phyloP scores from a whole-genome alignment of 805 yeast species.

The Candida peoriensis region DNA sequence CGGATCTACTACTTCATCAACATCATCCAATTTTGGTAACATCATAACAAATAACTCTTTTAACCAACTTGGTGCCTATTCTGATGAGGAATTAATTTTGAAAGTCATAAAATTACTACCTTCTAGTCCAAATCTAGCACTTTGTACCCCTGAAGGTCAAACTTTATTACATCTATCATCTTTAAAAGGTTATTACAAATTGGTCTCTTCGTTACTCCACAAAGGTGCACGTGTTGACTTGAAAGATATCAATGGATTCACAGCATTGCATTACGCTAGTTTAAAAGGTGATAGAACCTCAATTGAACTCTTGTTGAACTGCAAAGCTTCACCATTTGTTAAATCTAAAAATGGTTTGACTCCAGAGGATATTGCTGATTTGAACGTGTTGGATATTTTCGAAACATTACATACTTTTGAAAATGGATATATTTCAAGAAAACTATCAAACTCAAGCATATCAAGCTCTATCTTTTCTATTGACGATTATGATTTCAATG shows the following conservation, averaged over 20 bases:
- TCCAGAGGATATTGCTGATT: conserved; percentile 37
- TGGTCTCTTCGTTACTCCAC: conserved; percentile 59
- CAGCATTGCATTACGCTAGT: conserved; percentile 87
- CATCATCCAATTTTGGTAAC: conserved; percentile 1
- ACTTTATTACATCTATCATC: conserved; percentile 84
- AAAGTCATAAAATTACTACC: conserved; percentile 61
- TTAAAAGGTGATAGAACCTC: conserved; percentile 66
- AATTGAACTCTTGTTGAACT: conserved; percentile 54
- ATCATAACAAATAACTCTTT: conserved; percentile 6
- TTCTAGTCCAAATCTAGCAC: conserved; percentile 74
- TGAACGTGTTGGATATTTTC: conserved; percentile 28
- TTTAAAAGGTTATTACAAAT: conserved; percentile 59
- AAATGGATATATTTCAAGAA: conserved; percentile 16
- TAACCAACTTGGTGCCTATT: conserved; percentile 3
- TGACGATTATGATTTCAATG: conserved; percentile 24
- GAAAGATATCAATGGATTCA: conserved; percentile 73
- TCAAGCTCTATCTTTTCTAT: conserved; percentile 27
- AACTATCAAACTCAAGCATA: conserved; percentile 20
- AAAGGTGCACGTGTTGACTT: conserved; percentile 64
- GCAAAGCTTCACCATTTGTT: conserved; percentile 54
- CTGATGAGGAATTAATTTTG: conserved; percentile 36
- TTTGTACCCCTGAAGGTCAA: conserved; percentile 81
- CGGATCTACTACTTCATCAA: conserved; percentile 7
- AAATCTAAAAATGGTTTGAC: conserved; percentile 47
- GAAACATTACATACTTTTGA: conserved; percentile 10